Conservation (phyloP, 2,329 filamentous ascomycete species). For the Cordyceps cateniannulata region DNA sequence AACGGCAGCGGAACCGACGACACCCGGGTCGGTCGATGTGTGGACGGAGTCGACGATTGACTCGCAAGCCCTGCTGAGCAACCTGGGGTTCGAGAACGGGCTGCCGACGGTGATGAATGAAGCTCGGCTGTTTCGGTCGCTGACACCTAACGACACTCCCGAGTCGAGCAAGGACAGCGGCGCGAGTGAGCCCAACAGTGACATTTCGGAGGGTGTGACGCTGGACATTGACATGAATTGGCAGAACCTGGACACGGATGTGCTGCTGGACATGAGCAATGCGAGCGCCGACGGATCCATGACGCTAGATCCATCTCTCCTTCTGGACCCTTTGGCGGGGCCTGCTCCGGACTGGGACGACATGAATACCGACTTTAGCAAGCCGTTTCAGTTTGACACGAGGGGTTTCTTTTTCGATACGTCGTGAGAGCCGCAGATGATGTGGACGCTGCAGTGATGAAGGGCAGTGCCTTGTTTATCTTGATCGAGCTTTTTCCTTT, state of each 20-base stretch:
- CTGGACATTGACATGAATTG: constrained; percentile 49
- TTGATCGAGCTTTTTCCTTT: neutral
- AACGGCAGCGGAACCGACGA: constrained; percentile 17
- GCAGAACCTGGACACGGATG: constrained; percentile 41
- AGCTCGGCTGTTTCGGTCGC: constrained; percentile 45
- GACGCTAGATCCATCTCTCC: constrained; percentile 23
- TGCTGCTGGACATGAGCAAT: constrained; percentile 37
- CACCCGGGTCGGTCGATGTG: constrained; percentile 17
- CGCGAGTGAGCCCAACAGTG: constrained; percentile 54
- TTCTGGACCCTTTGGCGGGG: constrained; percentile 20
- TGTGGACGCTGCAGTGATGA: neutral
- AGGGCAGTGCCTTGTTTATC: neutral
- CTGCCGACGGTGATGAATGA: constrained; percentile 44
- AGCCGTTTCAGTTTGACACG: constrained; percentile 47
- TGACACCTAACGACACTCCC: constrained; percentile 57
- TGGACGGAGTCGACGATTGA: constrained; percentile 44
- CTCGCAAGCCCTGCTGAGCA: constrained; percentile 34
- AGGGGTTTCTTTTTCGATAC: constrained; percentile 29
- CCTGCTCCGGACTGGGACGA: constrained; percentile 42
- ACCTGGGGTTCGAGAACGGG: constrained; percentile 28
- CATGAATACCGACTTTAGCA: constrained; percentile 42
- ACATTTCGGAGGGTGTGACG: constrained; percentile 48
- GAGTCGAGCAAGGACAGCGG: constrained; percentile 57
- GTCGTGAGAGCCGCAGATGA: neutral
- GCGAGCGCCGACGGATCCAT: constrained; percentile 14